Evolutionary conservation across 116 monocot genomes (phyloP), one percentile per base, ranked within the genome.

Genomic region (Phalaenopsis hybrid): DNA sequence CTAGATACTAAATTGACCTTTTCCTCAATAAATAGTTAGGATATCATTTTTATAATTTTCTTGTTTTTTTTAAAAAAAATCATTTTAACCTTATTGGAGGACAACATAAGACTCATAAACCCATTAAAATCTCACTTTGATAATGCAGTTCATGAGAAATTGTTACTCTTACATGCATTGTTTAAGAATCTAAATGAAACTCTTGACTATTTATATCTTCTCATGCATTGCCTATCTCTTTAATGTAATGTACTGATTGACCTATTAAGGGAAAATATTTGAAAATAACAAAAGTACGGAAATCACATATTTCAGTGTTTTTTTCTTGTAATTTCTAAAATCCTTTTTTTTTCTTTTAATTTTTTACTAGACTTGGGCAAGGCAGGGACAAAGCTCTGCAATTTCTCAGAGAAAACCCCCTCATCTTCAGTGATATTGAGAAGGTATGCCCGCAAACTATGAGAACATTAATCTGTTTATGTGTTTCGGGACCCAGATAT

Each of bases 311-410:
- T 67, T 68, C 10, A 21, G 45, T 50, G 15, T 68, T 68, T 15
- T 4, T 63, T 37, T 50, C 34, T 8, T 78, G 41, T 43, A 20
- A 45, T 72, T 10, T 41, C 73, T 41, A 73, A 41, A 73, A 45
- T 23, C 20, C 74, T 31, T 20, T 79, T 58, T 75, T 48, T 33
- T 31, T 61, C 81, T n/a, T 41, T 49, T 79, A 44, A 37, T 51
- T 77, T 75, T 84, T 85, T 6, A 86, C 84, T 88, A 97, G 96
- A 65, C 78, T 97, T 76, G 96, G 96, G 6, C 96, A 94, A 92
- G 96, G 96, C 78, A 87, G 94, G 80, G 96, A 94, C 16, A 97
- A 94, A 79, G 92, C 96, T 86, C 83, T 94, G 21, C 92, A 90
- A 57, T 97, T 87, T 90, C 89, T 97, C 79, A 85, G 89, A 84